Base-by-base conservation (phyloP, 495 filamentous ascomycete genomes). In the Aspergillus carlsbadensis region DNA sequence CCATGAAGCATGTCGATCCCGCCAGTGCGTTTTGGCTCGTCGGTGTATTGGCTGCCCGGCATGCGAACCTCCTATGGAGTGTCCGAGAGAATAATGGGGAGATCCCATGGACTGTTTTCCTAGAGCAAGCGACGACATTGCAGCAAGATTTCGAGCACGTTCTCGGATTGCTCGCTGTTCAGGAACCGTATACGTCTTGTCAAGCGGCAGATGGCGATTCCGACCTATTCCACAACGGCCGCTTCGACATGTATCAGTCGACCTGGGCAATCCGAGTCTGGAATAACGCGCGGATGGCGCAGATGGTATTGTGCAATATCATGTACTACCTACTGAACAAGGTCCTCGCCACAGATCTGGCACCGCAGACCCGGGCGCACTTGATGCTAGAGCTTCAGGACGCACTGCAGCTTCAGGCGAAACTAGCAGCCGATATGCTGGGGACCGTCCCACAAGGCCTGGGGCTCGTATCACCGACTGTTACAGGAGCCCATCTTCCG, bases 391-490 rank as follows among this genome's bases (percentile, higher is more conserved):
- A 62, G 42, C 57, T 69, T 1, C 57, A 62, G 24, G 49, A 66
- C 14, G 65, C 72, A 2, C 57, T 67, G 8, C 35, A 65, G 1
- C 67, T 65, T 17, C 62, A 79, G 49, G 61, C 65, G 17, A 57
- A 52, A 17, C 59, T 78, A 24, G 60, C 70, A 29, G 61, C 72
- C 10, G 77, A 77, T 52, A 73, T 82, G 20, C 56, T 74, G 24
- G 75, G 72, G 35, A 80, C 69, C 45, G 67, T 82, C 1, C 79
- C 81, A 6, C 76, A 79, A 46, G 64, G 35, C 21, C 31, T 69
- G 10, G 68, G 54, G n/a, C 53, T 58, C 37, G 13, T 69, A 35
- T 59, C 57, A n/a, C 24, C 36, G 24, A 53, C 60, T 54, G 6
- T 18, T 4, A 8, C 6, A 13, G 39, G 46, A 20, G 11, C 35